phyloP scores from a whole-genome alignment of 306 rosid species.

The Inga laurina region DNA sequence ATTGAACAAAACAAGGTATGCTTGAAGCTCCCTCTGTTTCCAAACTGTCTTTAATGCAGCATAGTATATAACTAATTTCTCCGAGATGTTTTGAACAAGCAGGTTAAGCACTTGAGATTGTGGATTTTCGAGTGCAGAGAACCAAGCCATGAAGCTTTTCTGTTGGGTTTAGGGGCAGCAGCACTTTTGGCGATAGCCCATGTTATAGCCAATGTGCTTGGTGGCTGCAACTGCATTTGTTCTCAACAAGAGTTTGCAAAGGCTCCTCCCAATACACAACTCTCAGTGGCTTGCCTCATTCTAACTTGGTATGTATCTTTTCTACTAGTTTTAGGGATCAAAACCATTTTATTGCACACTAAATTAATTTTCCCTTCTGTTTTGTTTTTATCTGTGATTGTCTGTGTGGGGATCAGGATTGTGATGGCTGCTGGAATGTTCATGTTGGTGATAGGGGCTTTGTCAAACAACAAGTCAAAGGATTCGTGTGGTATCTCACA shows the following conservation, averaged over 20 bases:
- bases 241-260: slow-evolving; percentile 66
- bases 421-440: slow-evolving; percentile 77
- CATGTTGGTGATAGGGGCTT: slow-evolving; percentile 84
- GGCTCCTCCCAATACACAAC: slow-evolving; percentile 69
- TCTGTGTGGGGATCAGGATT: slow-evolving; percentile 52
- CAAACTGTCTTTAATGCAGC: slow-evolving; percentile 1
- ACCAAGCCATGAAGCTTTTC: slow-evolving; percentile 83
- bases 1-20: slow-evolving; percentile 86
- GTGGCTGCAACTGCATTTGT: slow-evolving; percentile 83
- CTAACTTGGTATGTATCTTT: slow-evolving; percentile 69
- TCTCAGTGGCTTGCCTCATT: slow-evolving; percentile 76
- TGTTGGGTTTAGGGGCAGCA: slow-evolving; percentile 78
- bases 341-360: not conserved
- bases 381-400: not conserved
- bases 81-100: slow-evolving; percentile 22
- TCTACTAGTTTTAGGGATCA: slow-evolving; percentile 4
- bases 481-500: slow-evolving; percentile 90
- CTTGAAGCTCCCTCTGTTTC: slow-evolving; percentile 7
- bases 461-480: slow-evolving; percentile 71
- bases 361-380: not conserved
- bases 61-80: not conserved
- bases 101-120: slow-evolving; percentile 78
- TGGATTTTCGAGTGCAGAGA: slow-evolving; percentile 97
- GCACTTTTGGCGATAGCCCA: slow-evolving; percentile 71
- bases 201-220: slow-evolving; percentile 68